These are phyloP conservation scores for Geotrichum ghanense DNA, from an alignment of 805 yeast genomes.

Conservation along the genomic window DNA sequence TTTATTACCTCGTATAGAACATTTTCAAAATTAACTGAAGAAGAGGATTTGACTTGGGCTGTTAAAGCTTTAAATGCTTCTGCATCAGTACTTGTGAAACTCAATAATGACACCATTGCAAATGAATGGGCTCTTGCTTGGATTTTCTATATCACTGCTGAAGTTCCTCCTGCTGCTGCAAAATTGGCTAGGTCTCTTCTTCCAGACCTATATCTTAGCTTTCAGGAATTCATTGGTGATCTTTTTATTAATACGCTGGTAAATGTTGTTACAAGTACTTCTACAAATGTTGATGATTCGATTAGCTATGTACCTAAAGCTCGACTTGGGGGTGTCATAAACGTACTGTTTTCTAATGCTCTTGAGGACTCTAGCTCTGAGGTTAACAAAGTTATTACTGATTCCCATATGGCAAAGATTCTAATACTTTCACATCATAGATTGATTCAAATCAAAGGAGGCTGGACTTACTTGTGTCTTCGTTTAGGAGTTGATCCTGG, in stretches of 20 bases:
- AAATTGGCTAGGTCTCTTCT: neutral
- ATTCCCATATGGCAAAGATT: constrained; percentile 11
- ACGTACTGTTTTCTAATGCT: neutral
- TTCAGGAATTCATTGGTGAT: neutral
- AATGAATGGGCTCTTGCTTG: constrained; percentile 1
- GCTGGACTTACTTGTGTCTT: constrained; percentile 73
- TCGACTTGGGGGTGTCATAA: neutral
- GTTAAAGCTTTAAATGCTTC: constrained; percentile 4
- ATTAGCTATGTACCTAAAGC: neutral
- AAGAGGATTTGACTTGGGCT: constrained; percentile 9
- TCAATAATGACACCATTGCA: neutral
- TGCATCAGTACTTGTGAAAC: constrained; percentile 2
- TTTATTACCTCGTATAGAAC: constrained; percentile 3
- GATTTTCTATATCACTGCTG: constrained; percentile 1
- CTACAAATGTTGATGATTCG: neutral
- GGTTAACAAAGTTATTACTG: constrained; percentile 7
- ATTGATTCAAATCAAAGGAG: constrained; percentile 31
- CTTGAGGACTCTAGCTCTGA: neutral
- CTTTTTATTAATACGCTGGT: neutral
- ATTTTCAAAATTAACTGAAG: constrained; percentile 9
- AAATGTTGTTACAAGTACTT: neutral
- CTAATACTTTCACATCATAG: constrained; percentile 36
- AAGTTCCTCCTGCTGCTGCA: neutral
- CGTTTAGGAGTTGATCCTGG: constrained; percentile 57
- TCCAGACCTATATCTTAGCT: neutral